A percentile compares a stretch with the other conserved stretches of the same genome.
Conservation (phyloP, 345 rosid genomes). For the Barbarea vulgaris region DNA sequence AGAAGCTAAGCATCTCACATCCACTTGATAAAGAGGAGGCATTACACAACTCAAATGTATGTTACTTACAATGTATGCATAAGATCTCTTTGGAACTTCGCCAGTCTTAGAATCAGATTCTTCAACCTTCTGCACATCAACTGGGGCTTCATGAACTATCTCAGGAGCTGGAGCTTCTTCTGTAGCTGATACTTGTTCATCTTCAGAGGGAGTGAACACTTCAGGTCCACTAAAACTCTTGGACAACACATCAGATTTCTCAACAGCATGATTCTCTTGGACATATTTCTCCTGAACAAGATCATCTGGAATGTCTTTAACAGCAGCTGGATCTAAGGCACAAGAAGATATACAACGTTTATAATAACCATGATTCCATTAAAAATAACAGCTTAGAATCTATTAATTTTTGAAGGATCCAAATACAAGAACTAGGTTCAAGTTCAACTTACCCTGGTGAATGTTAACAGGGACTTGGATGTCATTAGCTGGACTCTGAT, state of each 20-base stretch:
- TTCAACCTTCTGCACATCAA: slow-evolving; percentile 44
- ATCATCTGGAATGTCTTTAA: slow-evolving; percentile 23
- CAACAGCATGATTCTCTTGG: slow-evolving; percentile 47
- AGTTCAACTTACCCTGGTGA: slow-evolving; percentile 45
- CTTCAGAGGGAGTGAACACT: slow-evolving; percentile 47
- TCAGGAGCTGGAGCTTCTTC: slow-evolving; percentile 53
- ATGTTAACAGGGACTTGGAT: slow-evolving; percentile 41
- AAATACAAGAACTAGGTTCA: slow-evolving; percentile 7
- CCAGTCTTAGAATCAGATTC: slow-evolving; percentile 59
- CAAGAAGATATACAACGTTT: neutral
- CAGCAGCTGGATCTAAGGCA: slow-evolving; percentile 39
- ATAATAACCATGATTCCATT: neutral
- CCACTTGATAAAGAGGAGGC: neutral
- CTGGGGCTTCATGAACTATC: slow-evolving; percentile 61
- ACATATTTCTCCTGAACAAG: slow-evolving; percentile 39
- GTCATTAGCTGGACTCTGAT: slow-evolving; percentile 31
- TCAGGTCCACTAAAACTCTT: slow-evolving; percentile 45
- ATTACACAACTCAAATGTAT: slow-evolving; percentile 5
- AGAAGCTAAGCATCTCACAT: slow-evolving; percentile 2
- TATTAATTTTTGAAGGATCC: neutral
- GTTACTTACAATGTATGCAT: slow-evolving; percentile 86
- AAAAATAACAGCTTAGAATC: neutral
- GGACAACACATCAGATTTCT: slow-evolving; percentile 41
- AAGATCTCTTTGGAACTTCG: slow-evolving; percentile 83
- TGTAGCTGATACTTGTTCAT: slow-evolving; percentile 44